Percentiles rank a stretch among this genome's conserved stretches.
These are phyloP conservation scores for Hypoxylon crocopeplum DNA, from an alignment of 495 filamentous ascomycete species.

Conservation along the genomic window DNA sequence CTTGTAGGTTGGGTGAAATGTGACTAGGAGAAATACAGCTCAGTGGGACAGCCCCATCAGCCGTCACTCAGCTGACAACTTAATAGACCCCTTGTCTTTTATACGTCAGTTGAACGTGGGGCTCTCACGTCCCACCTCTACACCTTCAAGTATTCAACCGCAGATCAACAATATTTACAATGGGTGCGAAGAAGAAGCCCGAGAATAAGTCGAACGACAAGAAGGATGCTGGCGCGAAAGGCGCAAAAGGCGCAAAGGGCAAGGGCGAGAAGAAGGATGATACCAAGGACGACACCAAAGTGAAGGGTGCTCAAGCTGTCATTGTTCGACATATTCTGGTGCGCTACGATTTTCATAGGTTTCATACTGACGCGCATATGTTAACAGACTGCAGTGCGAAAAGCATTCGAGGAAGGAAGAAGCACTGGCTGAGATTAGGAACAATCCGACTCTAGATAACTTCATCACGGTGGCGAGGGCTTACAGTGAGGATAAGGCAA, in stretches of 20 bases:
- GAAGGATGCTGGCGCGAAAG: conserved; percentile 50
- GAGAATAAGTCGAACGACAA: conserved; percentile 52
- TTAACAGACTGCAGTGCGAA: conserved; percentile 71
- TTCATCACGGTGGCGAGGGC: conserved; percentile 90
- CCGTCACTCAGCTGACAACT: too few relatives aligned
- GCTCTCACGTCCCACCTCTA: conserved; percentile 7
- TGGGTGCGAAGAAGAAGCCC: conserved; percentile 42
- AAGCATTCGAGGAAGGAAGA: conserved; percentile 91
- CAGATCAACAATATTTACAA: conserved; percentile 15
- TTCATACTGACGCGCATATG: neutral
- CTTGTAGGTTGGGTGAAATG: too few relatives aligned
- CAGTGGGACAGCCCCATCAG: too few relatives aligned
- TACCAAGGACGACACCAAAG: conserved; percentile 48
- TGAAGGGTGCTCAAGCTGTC: conserved; percentile 80
- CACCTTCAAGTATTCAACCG: conserved; percentile 12
- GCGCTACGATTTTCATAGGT: conserved; percentile 31
- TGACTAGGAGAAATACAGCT: too few relatives aligned
- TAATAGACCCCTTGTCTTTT: too few relatives aligned
- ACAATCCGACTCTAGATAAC: conserved; percentile 64
- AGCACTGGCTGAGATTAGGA: conserved; percentile 76
- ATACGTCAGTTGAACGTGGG: conserved; percentile 23
- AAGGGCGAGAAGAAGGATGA: conserved; percentile 55
- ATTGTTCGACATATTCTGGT: conserved; percentile 91
- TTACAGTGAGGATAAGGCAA: conserved; percentile 89
- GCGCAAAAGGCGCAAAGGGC: conserved; percentile 53